Evolutionary conservation across 2,329 filamentous ascomycete species (phyloP), one percentile per base, ranked within the genome.

Genomic region (Blumeria hordei): DNA sequence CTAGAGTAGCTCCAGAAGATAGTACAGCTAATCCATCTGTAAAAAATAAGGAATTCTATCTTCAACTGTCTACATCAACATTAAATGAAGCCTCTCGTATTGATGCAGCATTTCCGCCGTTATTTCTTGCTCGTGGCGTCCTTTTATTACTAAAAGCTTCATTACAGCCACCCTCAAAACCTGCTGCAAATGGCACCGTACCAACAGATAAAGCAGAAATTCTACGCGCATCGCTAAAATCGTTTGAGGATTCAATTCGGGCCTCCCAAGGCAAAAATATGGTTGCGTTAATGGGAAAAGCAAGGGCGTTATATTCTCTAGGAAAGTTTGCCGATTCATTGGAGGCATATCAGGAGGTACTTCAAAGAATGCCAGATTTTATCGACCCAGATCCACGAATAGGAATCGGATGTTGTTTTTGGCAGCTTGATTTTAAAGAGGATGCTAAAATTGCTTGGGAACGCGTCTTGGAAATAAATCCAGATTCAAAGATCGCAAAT

Each of bases 21-120:
- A 71, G 77, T 28, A 71, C 76, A 54, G 68, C 77, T 54, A 73
- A 76, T 21, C 77, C 81, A 11, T 85, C 93, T 60, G 78, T 80
- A 47, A 88, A 85, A 70, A 94, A 86, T 14, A 98, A 98, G 68
- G 92, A 98, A 61, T 79, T 83, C 68, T 98, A 88, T 67, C 77
- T 98, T 37, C 85, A 93, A 65, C 76, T 83, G 53, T 90, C 90
- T n/a, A 96, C 90, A 2, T 78, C 81, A 49, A 88, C 85, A 1
- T 75, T 98, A 58, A 98, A 98, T 69, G 92, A 96, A 63, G 90
- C 92, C n/a, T 85, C 85, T 18, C 81, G 88, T 57, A 83, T 96
- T 65, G 95, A 92, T 66, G 90, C 92, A 9, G 83, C 86, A 0
- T 95, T 93, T 60, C 85, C 88, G 6, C 88, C 92, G 37, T 77